Evolutionary conservation across 2,329 filamentous ascomycete species (phyloP).

Genomic region (Colletotrichum sp.): DNA sequence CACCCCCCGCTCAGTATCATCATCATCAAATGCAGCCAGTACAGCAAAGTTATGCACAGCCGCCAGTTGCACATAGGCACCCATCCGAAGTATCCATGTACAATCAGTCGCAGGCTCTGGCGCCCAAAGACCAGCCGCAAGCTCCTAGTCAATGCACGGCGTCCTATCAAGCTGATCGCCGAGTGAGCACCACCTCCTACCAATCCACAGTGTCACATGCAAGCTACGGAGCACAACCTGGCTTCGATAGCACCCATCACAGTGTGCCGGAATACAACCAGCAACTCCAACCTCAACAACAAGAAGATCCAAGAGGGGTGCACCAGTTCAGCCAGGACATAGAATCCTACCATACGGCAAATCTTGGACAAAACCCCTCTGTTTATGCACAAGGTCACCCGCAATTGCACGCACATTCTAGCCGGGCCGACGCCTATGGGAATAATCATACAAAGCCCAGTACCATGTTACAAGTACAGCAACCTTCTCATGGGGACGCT

Average conservation of each 20-base stretch:
- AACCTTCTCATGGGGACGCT: background rate
- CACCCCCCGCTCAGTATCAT: conserved; percentile 14
- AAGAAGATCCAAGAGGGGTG: background rate
- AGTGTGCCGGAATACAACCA: background rate
- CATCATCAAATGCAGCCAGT: conserved; percentile 10
- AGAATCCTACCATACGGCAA: background rate
- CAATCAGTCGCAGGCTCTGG: background rate
- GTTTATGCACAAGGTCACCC: background rate
- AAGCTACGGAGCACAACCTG: background rate
- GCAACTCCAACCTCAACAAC: background rate
- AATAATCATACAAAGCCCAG: background rate
- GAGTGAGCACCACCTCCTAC: conserved; percentile 5
- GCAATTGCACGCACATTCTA: background rate
- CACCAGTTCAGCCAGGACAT: background rate
- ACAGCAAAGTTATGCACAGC: conserved; percentile 17
- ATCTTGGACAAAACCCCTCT: background rate
- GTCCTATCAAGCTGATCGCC: background rate
- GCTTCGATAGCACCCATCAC: background rate
- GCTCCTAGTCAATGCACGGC: background rate
- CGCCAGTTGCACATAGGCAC: background rate
- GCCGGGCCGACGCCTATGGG: background rate
- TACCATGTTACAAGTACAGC: background rate
- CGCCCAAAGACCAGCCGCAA: background rate
- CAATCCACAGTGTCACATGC: background rate
- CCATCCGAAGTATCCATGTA: background rate